A percentile compares a stretch with the other conserved stretches of the same genome.
Evolutionary conservation across 2,329 filamentous ascomycete genomes (phyloP).

Genomic region (Lecanosticta acicola): DNA sequence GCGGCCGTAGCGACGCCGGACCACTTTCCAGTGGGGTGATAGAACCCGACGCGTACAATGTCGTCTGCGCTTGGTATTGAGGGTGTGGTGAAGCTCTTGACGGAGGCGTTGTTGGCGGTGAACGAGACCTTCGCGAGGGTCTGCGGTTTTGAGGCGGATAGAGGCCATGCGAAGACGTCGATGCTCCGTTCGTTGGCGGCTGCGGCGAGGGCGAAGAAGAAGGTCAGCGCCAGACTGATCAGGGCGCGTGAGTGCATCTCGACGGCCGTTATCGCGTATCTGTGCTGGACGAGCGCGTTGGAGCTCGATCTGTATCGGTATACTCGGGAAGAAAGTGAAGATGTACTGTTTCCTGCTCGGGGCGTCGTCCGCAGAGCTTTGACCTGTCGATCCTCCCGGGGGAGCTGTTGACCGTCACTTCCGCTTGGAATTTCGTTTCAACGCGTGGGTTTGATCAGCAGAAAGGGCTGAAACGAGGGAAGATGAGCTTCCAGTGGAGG

Average conservation of each 20-base stretch:
- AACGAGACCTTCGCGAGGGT: slow-evolving; percentile 41
- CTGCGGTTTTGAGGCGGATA: slow-evolving; percentile 33
- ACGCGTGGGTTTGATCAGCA: no score
- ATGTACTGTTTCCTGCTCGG: no score
- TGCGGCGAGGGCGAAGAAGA: slow-evolving; percentile 32
- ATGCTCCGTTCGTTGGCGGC: slow-evolving; percentile 23
- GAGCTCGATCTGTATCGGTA: no score
- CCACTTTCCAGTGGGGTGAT: slow-evolving; percentile 36
- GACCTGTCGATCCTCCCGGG: no score
- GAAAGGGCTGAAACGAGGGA: no score
- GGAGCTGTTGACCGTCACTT: no score
- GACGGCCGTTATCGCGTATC: slow-evolving; percentile 2
- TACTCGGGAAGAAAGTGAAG: no score
- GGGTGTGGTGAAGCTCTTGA: slow-evolving; percentile 35
- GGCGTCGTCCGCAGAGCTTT: no score
- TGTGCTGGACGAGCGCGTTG: neutral
- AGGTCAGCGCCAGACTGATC: slow-evolving; percentile 32
- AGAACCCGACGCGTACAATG: slow-evolving; percentile 42
- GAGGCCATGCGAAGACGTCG: slow-evolving; percentile 35
- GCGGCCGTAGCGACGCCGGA: slow-evolving; percentile 43
- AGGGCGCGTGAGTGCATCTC: slow-evolving; percentile 34
- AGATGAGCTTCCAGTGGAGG: no score
- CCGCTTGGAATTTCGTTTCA: no score
- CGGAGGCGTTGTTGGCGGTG: slow-evolving; percentile 38
- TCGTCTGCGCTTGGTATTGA: slow-evolving; percentile 32